A percentile compares a stretch with the other conserved stretches of the same genome.
Evolutionary conservation across 2,329 filamentous ascomycete species (phyloP).

Genomic region (Claviceps africana): DNA sequence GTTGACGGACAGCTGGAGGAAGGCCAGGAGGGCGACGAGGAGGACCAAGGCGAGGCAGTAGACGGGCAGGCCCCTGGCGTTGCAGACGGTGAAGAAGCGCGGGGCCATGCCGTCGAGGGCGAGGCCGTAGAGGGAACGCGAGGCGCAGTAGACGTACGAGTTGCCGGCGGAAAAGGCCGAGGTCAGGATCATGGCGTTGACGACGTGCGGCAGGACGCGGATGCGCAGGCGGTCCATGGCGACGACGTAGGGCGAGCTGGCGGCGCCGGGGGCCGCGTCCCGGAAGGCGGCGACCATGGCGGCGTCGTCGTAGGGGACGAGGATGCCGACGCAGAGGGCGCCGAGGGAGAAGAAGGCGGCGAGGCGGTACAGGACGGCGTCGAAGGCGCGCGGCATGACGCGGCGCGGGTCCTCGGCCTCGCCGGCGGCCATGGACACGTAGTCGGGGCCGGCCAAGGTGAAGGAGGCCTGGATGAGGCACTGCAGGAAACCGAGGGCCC

Average conservation of each 20-base stretch:
- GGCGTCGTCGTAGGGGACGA: slow-evolving; percentile 55
- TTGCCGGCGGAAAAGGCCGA: slow-evolving; percentile 56
- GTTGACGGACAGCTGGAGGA: slow-evolving; percentile 54
- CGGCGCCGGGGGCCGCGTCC: slow-evolving; percentile 47
- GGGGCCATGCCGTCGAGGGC: slow-evolving; percentile 56
- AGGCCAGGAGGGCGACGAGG: slow-evolving; percentile 54
- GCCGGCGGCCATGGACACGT: slow-evolving; percentile 53
- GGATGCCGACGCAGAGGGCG: slow-evolving; percentile 55
- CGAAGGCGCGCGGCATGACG: slow-evolving; percentile 60
- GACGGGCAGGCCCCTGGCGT: slow-evolving; percentile 53
- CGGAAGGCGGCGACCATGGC: slow-evolving; percentile 47
- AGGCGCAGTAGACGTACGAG: slow-evolving; percentile 50
- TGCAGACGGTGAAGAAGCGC: slow-evolving; percentile 45
- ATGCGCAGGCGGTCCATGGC: slow-evolving; percentile 56
- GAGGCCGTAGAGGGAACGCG: slow-evolving; percentile 52
- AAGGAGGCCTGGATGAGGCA: slow-evolving; percentile 60
- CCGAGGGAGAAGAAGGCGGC: slow-evolving; percentile 65
- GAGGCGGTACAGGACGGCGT: slow-evolving; percentile 66
- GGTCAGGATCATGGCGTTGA: slow-evolving; percentile 59
- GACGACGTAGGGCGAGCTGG: slow-evolving; percentile 52
- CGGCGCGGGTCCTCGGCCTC: slow-evolving; percentile 57
- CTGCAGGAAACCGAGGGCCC: slow-evolving; percentile 61
- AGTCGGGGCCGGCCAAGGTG: slow-evolving; percentile 54
- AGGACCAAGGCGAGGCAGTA: slow-evolving; percentile 57
- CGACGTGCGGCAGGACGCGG: slow-evolving; percentile 49